phyloP scores from a whole-genome alignment of 208 protist genomes.

The Leishmania tropica region DNA sequence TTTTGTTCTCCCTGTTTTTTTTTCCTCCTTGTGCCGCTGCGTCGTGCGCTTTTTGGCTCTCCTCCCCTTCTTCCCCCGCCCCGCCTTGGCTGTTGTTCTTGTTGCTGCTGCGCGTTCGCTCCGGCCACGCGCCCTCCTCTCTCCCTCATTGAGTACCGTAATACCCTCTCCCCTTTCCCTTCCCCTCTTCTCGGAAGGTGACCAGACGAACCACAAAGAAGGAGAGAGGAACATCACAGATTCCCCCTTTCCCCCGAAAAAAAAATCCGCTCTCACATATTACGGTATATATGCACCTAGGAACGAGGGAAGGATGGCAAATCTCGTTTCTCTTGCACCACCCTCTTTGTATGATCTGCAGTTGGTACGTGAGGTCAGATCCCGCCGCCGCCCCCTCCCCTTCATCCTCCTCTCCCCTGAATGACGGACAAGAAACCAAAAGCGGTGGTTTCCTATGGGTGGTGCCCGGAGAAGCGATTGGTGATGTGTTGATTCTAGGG shows the following conservation, averaged over 20 bases:
- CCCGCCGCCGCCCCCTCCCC: no score
- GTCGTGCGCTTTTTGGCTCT: background rate
- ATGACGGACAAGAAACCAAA: no score
- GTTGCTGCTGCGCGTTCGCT: background rate
- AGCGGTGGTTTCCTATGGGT: background rate
- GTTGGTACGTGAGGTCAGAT: background rate
- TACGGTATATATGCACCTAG: background rate
- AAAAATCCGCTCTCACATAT: no score
- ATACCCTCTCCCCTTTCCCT: background rate
- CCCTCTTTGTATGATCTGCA: background rate
- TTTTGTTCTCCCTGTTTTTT: background rate
- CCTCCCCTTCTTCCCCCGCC: background rate
- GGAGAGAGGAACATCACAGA: no score
- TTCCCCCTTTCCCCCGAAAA: no score
- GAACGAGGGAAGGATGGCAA: background rate
- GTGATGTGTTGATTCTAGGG: no score
- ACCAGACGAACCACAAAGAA: no score
- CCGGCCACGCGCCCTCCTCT: background rate
- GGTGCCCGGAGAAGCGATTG: background rate
- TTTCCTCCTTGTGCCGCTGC: background rate
- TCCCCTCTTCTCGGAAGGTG: background rate
- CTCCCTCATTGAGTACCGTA: background rate
- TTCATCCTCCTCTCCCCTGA: no score
- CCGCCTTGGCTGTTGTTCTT: background rate
- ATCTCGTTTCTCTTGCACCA: background rate